Evolutionary conservation across 2,329 filamentous ascomycete genomes (phyloP).

Genomic region (Colletotrichum ledebouriae): DNA sequence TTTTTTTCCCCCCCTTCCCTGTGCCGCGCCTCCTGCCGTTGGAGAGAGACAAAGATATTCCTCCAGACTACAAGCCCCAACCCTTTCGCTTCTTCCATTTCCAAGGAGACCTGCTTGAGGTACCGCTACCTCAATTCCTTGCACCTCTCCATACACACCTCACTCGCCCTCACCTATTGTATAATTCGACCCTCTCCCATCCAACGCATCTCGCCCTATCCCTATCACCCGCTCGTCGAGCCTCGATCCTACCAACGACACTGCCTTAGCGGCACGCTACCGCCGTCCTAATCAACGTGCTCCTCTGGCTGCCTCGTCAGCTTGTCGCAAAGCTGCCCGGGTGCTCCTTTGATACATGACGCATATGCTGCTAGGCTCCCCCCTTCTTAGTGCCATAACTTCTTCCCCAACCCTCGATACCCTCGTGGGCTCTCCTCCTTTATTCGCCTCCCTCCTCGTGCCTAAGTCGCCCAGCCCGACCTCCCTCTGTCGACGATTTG

Average conservation of each 20-base stretch:
- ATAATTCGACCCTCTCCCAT: conserved; percentile 27
- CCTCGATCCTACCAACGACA: conserved; percentile 10
- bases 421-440: conserved; percentile 31
- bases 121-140: conserved; percentile 31
- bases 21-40: conserved; percentile 17
- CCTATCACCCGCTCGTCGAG: conserved; percentile 10
- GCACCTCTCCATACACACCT: conserved; percentile 13
- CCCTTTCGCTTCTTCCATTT: conserved; percentile 22
- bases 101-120: neutral
- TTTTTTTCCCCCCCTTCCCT: conserved; percentile 2
- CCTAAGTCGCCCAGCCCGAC: conserved; percentile 26
- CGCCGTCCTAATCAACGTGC: conserved; percentile 37
- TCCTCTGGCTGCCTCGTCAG: conserved; percentile 35
- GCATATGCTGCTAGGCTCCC: conserved; percentile 41
- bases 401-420: conserved; percentile 37
- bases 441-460: conserved; percentile 25
- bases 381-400: conserved; percentile 41
- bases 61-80: conserved; percentile 11
- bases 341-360: conserved; percentile 44
- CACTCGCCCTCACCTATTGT: conserved; percentile 22
- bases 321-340: conserved; percentile 42
- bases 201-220: conserved; percentile 4
- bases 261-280: conserved; percentile 33
- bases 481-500: conserved; percentile 24
- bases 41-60: conserved; percentile 26